Evolutionary conservation across 768 basidiomycete genomes (phyloP), one percentile per base, ranked within the genome.

Genomic region (Phylloporus arenicola): DNA sequence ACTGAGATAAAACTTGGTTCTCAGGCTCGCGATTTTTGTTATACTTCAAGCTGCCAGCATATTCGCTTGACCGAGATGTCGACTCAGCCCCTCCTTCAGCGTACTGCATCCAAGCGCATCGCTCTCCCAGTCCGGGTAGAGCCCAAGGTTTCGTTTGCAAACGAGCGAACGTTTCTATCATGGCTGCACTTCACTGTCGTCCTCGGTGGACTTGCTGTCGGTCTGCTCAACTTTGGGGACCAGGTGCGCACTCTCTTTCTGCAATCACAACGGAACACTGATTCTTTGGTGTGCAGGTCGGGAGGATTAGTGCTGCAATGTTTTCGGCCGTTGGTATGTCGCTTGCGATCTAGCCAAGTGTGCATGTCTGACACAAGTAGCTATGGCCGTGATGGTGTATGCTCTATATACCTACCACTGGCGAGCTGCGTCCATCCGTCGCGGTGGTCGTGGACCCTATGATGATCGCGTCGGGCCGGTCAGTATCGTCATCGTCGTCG

Each of bases 101-200:
- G 96, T 53, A 95, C 93, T 9, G 88, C 92, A 1, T 71, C 75
- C 16, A 97, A 97, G 74, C 88, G 96, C 56, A 99, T 98, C 57
- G 94, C 96, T 12, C 86, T 99, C 40, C 95, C 96, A 34, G 82
- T 99, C 58, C 82, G 92, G 57, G 89, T 92, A 46, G 92, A 95
- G 69, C 92, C 92, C 29, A 95, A 95, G 61, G 92, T 95, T 53
- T 91, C 91, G 42, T 95, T 94, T 60, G 92, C 92, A 38, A 94
- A 94, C 68, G 92, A 93, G 69, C 82, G 90, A 49, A 93, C 96
- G 0, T 98, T 98, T 72, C 77, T 99, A 40, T 94, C 93, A 78
- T 98, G 95, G 96, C 80, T 97, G 43, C 93, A 96, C 70, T 97
- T 96, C 68, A 93, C 94, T 35, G 92, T 98, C 70, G 92, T 99